phyloP scores from a whole-genome alignment of 1,139 yeast genomes.

The Pichiaceae sp. region DNA sequence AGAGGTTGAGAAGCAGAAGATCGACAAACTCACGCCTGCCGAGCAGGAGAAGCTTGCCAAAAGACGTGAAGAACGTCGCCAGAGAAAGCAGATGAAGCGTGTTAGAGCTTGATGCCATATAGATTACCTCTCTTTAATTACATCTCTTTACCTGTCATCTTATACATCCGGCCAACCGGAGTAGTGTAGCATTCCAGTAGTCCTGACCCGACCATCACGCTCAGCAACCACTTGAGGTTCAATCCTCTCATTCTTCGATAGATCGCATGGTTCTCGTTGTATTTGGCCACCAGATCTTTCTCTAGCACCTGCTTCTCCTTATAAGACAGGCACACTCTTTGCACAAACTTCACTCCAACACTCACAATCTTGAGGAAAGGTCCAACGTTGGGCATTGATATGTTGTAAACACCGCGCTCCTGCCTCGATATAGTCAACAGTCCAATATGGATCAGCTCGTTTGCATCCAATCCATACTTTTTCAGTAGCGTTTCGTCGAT shows the following conservation, averaged over 20 bases:
- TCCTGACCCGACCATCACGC: slow-evolving; percentile 65
- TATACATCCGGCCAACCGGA: slow-evolving; percentile 68
- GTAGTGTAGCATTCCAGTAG: slow-evolving; percentile 57
- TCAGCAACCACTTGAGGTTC: slow-evolving; percentile 53
- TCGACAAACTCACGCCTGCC: slow-evolving; percentile 55
- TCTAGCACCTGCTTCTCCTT: slow-evolving; percentile 50
- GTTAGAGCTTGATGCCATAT: slow-evolving; percentile 17
- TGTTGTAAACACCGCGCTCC: slow-evolving; percentile 37
- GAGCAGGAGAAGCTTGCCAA: slow-evolving; percentile 70
- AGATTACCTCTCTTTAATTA: slow-evolving; percentile 4
- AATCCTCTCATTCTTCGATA: slow-evolving; percentile 55
- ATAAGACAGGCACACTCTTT: slow-evolving; percentile 32
- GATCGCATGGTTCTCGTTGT: slow-evolving; percentile 33
- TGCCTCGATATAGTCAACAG: slow-evolving; percentile 35
- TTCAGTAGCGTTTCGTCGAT: slow-evolving; percentile 26
- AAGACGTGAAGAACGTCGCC: slow-evolving; percentile 44
- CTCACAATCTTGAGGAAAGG: slow-evolving; percentile 40
- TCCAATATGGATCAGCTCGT: slow-evolving; percentile 39
- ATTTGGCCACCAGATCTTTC: slow-evolving; percentile 33
- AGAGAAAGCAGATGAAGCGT: slow-evolving; percentile 24
- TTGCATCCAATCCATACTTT: slow-evolving; percentile 21
- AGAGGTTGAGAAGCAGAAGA: slow-evolving; percentile 57
- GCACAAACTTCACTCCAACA: slow-evolving; percentile 42
- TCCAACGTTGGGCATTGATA: slow-evolving; percentile 60
- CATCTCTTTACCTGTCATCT: slow-evolving; percentile 38